Percentiles rank a stretch among this genome's conserved stretches.
These are phyloP conservation scores for Tilletia horrida DNA, from an alignment of 1,284 basidiomycete genomes.

Conservation along the genomic window DNA sequence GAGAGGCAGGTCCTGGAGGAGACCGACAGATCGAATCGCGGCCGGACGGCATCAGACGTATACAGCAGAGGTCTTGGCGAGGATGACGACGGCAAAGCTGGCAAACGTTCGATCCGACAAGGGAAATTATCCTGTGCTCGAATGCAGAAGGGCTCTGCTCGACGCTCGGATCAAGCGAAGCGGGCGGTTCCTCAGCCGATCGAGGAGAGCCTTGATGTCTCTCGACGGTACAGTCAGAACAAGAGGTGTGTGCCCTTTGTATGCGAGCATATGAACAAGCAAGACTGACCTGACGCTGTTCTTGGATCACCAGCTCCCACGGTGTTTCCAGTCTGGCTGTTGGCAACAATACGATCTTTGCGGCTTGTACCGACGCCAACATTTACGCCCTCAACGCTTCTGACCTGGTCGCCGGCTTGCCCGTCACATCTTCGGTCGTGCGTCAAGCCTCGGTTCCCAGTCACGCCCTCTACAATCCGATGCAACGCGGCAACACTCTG, in stretches of 20 bases:
- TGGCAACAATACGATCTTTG: constrained; percentile 18
- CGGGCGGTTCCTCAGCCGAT: background rate
- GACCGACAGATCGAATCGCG: background rate
- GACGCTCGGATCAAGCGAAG: background rate
- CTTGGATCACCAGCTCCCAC: constrained; percentile 29
- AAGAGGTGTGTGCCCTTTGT: background rate
- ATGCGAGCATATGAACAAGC: background rate
- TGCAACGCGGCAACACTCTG: constrained; percentile 48
- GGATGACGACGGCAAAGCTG: background rate
- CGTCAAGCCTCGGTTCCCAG: constrained; percentile 8
- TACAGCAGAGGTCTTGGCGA: background rate
- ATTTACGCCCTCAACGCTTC: constrained; percentile 30
- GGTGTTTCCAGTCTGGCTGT: constrained; percentile 44
- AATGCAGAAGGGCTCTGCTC: background rate
- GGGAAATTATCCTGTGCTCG: background rate
- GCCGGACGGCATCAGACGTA: background rate
- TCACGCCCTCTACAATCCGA: constrained; percentile 33
- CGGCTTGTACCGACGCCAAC: constrained; percentile 47
- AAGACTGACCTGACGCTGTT: background rate
- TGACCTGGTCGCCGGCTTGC: constrained; percentile 16
- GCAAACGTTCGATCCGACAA: background rate
- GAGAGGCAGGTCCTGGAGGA: background rate
- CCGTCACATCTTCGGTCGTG: constrained; percentile 23
- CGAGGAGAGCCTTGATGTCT: background rate
- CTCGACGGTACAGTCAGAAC: background rate